Conservation (phyloP, 768 basidiomycete species). For the Thelephora aurantiotincta region DNA sequence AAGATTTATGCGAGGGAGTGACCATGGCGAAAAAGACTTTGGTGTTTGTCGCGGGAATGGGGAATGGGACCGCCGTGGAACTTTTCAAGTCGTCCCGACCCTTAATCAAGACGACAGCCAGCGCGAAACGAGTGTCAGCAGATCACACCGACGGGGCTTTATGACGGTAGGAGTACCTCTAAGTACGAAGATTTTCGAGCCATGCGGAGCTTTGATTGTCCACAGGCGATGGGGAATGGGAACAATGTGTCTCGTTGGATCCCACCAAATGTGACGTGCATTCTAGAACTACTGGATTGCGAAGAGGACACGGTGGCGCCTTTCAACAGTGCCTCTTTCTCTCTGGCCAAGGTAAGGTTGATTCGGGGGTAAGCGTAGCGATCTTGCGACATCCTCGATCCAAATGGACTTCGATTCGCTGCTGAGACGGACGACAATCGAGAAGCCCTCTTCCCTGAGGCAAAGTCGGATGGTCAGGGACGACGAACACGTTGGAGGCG, state of each 20-base stretch:
- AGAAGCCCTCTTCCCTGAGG: neutral
- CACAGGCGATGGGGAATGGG: slow-evolving; percentile 29
- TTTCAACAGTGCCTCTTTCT: too few relatives aligned
- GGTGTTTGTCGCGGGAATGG: slow-evolving; percentile 8
- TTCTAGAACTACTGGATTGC: slow-evolving; percentile 19
- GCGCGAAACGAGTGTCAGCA: slow-evolving; percentile 16
- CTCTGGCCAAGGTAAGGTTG: slow-evolving; percentile 1
- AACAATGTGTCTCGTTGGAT: slow-evolving; percentile 19
- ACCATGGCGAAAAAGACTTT: slow-evolving; percentile 15
- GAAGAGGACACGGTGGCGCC: slow-evolving; percentile 5
- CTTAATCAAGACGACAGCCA: slow-evolving; percentile 12
- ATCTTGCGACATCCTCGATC: too few relatives aligned
- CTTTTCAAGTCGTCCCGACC: slow-evolving; percentile 7
- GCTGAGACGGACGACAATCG: too few relatives aligned
- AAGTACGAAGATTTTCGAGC: slow-evolving; percentile 43
- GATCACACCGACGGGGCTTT: too few relatives aligned
- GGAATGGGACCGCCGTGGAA: slow-evolving; percentile 16
- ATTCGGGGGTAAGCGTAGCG: slow-evolving; percentile 4
- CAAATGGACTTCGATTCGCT: too few relatives aligned
- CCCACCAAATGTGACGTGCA: slow-evolving; percentile 17
- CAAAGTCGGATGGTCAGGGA: slow-evolving; percentile 10
- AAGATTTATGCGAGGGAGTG: slow-evolving; percentile 26
- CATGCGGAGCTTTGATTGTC: slow-evolving; percentile 25
- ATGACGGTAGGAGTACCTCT: slow-evolving; percentile 13
- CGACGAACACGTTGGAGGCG: slow-evolving; percentile 10